Base-by-base conservation (phyloP, 257 asterid genomes). In the Paulownia fortunei region DNA sequence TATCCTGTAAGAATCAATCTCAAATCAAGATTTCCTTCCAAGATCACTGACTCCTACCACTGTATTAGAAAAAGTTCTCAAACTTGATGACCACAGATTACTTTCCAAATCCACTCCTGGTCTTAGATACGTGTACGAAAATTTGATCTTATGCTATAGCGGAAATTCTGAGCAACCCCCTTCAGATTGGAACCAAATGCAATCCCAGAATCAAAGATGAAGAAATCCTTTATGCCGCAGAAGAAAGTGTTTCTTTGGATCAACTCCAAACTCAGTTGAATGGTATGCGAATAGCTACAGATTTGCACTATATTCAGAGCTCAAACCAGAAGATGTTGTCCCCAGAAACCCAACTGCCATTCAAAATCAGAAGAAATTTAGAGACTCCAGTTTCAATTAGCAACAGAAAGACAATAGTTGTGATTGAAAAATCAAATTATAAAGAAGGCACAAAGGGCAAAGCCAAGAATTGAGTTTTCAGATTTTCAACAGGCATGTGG, bases 301-400 rank as follows among this genome's bases (percentile, higher is more conserved):
- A 49, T 49, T 49, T 49, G 26, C n/a, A 10, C 32, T 5, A 5
- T 55, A 54, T n/a, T 23, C 77, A 37, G 64, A 54, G 76, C 34
- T 13, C 34, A 21, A 72, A 27, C 37, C 9, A 30, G 2, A 61
- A 30, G 68, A 1, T 15, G 19, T 15, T 4, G 12, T 18, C 8
- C 5, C 24, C 59, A 68, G 74, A 23, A 30, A 7, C 42, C 47
- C 21, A 64, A 60, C 70, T 70, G 77, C 58, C 0, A 70, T 47
- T 18, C 34, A 70, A 69, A 49, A 69, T 56, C 76, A 78, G 64
- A 69, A 61, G 56, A 69, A 27, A n/a, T 18, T 49, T 19, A 60
- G 51, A 49, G 15, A 76, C 13, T 27, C 11, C 18, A 36, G 21
- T 36, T 51, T 36, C 65, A 65, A 30, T 47, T 69, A 19, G 69